Evolutionary conservation across 2,329 filamentous ascomycete species (phyloP).

Genomic region (Colletotrichum horii): DNA sequence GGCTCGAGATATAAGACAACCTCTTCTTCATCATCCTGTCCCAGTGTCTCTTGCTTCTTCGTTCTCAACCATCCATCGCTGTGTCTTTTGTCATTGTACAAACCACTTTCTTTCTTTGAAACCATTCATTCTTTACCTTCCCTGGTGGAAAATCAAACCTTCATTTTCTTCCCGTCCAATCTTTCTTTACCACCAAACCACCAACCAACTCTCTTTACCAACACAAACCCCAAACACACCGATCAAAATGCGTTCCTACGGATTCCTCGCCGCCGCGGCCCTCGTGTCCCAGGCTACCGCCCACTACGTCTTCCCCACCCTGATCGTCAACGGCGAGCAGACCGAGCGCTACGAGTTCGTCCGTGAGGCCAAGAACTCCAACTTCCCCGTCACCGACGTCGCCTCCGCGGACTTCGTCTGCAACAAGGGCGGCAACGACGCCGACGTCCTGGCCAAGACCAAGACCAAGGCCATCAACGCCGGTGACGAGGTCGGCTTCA

Average conservation of each 20-base stretch:
- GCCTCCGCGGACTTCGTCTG: constrained; percentile 42
- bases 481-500: constrained; percentile 48
- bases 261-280: constrained; percentile 15
- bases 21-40: background rate
- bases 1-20: constrained; percentile 9
- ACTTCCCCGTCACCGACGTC: constrained; percentile 45
- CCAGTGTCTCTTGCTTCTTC: background rate
- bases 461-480: constrained; percentile 38
- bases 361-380: constrained; percentile 26
- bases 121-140: constrained; percentile 12
- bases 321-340: constrained; percentile 24
- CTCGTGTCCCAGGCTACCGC: constrained; percentile 19
- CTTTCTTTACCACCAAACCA: background rate
- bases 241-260: constrained; percentile 6
- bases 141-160: constrained; percentile 16
- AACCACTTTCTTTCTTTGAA: constrained; percentile 17
- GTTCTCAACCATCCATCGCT: constrained; percentile 13
- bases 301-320: constrained; percentile 25
- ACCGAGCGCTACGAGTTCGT: constrained; percentile 24
- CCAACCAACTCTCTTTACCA: background rate
- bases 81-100: constrained; percentile 18
- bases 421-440: constrained; percentile 41
- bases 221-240: background rate
- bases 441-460: constrained; percentile 39
- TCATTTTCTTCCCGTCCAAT: constrained; percentile 17